These are phyloP conservation scores for Termitomyces sp. DNA, from an alignment of 768 basidiomycete genomes.

Conservation along the genomic window DNA sequence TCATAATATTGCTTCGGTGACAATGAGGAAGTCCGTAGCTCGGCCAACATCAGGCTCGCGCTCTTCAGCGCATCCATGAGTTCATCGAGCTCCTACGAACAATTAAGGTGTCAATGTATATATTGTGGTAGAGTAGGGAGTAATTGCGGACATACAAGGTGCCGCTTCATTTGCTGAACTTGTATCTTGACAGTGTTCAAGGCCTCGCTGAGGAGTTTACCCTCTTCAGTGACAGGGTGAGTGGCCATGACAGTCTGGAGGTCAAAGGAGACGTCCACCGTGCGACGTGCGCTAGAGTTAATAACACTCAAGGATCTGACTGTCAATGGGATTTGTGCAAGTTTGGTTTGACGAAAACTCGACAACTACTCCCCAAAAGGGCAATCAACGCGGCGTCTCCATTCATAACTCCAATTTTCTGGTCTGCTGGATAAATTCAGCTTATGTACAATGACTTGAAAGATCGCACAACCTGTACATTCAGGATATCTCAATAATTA, in stretches of 20 bases:
- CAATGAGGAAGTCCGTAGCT: conserved; percentile 87
- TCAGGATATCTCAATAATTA: not conserved
- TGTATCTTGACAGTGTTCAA: conserved; percentile 85
- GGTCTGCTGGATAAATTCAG: not conserved
- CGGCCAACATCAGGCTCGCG: conserved; percentile 95
- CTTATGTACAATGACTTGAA: no score
- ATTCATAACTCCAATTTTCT: not conserved
- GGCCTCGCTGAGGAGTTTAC: conserved; percentile 79
- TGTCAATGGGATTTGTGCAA: conserved; percentile 1
- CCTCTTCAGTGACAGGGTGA: conserved; percentile 60
- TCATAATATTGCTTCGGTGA: conserved; percentile 99
- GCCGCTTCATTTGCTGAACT: conserved; percentile 91
- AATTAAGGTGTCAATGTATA: not conserved
- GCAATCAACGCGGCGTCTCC: not conserved
- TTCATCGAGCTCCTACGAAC: conserved; percentile 78
- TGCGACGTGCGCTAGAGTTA: conserved; percentile 2
- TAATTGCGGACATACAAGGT: conserved; percentile 55
- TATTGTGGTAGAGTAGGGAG: not conserved
- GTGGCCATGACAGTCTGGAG: conserved; percentile 16
- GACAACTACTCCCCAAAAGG: not conserved
- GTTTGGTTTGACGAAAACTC: not conserved
- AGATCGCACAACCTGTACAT: not conserved
- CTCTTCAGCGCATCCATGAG: conserved; percentile 99
- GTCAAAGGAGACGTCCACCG: conserved; percentile 5
- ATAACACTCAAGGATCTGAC: not conserved